Evolutionary conservation across 2,329 filamentous ascomycete genomes (phyloP).

Genomic region (Alternaria sp.): DNA sequence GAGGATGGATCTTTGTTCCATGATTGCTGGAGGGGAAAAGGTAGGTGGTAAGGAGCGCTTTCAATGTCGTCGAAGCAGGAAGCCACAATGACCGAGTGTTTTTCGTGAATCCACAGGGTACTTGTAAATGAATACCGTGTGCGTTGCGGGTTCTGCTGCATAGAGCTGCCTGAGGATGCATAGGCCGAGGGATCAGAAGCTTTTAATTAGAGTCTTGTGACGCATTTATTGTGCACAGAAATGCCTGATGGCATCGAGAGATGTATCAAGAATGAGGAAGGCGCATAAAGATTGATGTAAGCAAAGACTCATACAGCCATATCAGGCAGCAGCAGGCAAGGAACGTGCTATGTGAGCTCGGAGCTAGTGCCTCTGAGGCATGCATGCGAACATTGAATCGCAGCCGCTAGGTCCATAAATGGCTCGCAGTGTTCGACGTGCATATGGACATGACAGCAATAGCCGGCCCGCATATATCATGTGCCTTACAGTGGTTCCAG

Average conservation of each 20-base stretch:
- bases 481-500: constrained; percentile 10
- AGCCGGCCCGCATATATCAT: constrained; percentile 16
- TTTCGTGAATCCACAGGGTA: not conserved
- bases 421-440: not conserved
- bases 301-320: not conserved
- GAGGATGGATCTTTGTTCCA: constrained; percentile 36
- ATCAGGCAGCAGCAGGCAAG: constrained; percentile 24
- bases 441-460: not conserved
- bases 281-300: not conserved
- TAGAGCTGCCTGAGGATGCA: not conserved
- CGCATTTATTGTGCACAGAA: not conserved
- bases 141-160: not conserved
- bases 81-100: not conserved
- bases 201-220: not conserved
- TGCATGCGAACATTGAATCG: not conserved
- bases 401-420: not conserved
- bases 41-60: too few species aligned
- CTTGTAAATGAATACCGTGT: not conserved
- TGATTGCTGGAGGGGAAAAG: constrained; percentile 11
- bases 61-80: not conserved
- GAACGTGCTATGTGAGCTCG: constrained; percentile 6
- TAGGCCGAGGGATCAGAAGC: not conserved
- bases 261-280: not conserved
- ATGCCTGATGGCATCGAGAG: not conserved
- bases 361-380: not conserved